These are phyloP conservation scores for Aspergillus awamori DNA, from an alignment of 2,329 filamentous ascomycete species.

Conservation along the genomic window DNA sequence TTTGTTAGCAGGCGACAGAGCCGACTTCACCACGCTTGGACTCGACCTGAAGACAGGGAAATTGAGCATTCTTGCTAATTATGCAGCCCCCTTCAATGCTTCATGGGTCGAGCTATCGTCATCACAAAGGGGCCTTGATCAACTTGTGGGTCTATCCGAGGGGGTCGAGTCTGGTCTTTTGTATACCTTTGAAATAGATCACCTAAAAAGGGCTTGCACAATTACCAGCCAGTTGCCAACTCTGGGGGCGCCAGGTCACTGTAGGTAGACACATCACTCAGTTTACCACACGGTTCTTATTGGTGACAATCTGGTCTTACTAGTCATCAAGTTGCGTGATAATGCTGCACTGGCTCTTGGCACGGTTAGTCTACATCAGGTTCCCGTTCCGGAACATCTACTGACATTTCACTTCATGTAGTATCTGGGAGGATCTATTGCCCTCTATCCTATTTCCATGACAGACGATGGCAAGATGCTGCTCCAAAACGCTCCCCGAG, in stretches of 20 bases:
- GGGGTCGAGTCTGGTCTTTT: not conserved
- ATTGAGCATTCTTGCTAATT: constrained; percentile 6
- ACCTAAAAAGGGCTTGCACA: not conserved
- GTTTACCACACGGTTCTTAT: too few species aligned
- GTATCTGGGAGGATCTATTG: constrained; percentile 3
- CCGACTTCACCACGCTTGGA: constrained; percentile 2
- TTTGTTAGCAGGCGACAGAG: not conserved
- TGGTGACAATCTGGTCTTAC: not conserved
- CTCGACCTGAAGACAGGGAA: not conserved
- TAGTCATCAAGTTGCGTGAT: not conserved
- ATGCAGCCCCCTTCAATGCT: constrained; percentile 6
- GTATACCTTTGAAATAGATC: constrained; percentile 3
- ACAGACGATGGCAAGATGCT: not conserved
- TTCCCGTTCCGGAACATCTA: too few species aligned
- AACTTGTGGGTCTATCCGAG: constrained; percentile 1
- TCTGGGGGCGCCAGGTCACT: constrained; percentile 2
- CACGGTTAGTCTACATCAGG: not conserved
- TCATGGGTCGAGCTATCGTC: not conserved
- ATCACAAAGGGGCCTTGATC: not conserved
- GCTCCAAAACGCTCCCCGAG: not conserved
- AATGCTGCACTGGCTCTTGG: not conserved
- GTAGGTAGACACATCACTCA: not conserved
- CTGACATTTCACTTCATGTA: not conserved
- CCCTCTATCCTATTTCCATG: not conserved
- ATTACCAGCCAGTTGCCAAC: not conserved